Base-by-base conservation (phyloP, 768 basidiomycete species). In the Agrocybe praecox region DNA sequence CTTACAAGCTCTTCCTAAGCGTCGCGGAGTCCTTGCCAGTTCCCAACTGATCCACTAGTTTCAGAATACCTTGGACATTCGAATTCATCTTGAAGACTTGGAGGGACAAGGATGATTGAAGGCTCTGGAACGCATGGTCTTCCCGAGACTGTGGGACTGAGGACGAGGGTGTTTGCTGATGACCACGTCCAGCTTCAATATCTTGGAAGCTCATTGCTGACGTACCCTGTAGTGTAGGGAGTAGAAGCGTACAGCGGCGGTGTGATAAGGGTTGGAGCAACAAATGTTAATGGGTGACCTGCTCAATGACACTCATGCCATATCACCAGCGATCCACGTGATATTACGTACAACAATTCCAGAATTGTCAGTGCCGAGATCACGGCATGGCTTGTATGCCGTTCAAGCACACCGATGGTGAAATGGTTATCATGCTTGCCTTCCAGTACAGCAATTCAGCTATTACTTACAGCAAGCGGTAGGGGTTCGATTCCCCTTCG, bases 1-100 rank as follows among this genome's bases (percentile, higher is more conserved):
- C 94, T 60, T 66, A 96, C 96, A 98, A 74, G 50, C 86, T 89
- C 72, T 90, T 94, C 63, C 96, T 81, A 52, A 98, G 74, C 2
- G 77, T 71, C 1, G 88, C 84, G 17, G 89, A 92, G 70, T 98
- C 96, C 65, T 86, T 86, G 29, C 76, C 76, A 0, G 90, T 93
- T 4, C 96, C 96, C 1, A 99, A 83, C 71, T 96, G 92, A 67
- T 98, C 95, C n/a, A 98, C 93, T n/a, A 95, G 81, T 73, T 92
- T 93, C 64, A 94, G 72, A 48, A 99, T 96, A 15, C 92, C 96
- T 67, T 96, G 93, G 2, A 98, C 94, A 73, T 99, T 99, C 56
- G 92, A 85, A 66, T 96, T 96, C 78, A 98, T 94, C 84, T 98
- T 98, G 88, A 98, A 98, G 56, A 96, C 93, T 71, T 98, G 96